These are phyloP conservation scores for Leucoagaricus sp. DNA, from an alignment of 1,284 basidiomycete genomes.

Conservation along the genomic window DNA sequence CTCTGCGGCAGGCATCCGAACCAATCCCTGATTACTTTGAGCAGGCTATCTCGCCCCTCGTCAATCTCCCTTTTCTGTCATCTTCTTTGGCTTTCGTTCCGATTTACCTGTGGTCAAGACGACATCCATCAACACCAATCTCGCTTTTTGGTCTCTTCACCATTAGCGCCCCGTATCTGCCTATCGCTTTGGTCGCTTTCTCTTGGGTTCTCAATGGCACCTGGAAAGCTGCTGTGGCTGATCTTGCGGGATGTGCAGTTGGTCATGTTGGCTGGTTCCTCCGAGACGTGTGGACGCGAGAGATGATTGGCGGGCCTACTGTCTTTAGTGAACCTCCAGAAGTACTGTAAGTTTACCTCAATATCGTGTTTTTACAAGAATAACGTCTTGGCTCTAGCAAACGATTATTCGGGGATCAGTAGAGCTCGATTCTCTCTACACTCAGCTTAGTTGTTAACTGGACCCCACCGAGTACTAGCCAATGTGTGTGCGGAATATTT, in stretches of 20 bases:
- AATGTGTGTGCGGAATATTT: no score
- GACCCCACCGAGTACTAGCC: no score
- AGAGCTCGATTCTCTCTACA: background rate
- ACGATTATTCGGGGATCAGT: conserved; percentile 61
- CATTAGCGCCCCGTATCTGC: conserved; percentile 95
- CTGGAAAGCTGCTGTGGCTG: conserved; percentile 83
- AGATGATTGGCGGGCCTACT: conserved; percentile 80
- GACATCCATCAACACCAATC: conserved; percentile 93
- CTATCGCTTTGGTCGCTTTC: conserved; percentile 86
- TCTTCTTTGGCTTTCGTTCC: conserved; percentile 90
- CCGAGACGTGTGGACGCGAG: conserved; percentile 92
- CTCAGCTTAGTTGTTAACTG: no score
- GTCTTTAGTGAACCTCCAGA: conserved; percentile 80
- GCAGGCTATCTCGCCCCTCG: conserved; percentile 80
- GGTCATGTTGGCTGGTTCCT: conserved; percentile 94
- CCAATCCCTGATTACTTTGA: background rate
- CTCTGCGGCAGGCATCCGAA: background rate
- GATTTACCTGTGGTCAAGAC: conserved; percentile 95
- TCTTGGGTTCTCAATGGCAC: conserved; percentile 90
- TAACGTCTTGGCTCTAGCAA: conserved; percentile 42
- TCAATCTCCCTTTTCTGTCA: conserved; percentile 90
- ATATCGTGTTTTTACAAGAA: conserved; percentile 12
- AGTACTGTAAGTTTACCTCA: conserved; percentile 60
- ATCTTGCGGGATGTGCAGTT: conserved; percentile 86
- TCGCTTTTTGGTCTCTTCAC: conserved; percentile 94